Percentiles rank a stretch among this genome's conserved stretches.
phyloP scores from a whole-genome alignment of 2,329 filamentous ascomycete genomes.

The Tolypocladium amazonense region DNA sequence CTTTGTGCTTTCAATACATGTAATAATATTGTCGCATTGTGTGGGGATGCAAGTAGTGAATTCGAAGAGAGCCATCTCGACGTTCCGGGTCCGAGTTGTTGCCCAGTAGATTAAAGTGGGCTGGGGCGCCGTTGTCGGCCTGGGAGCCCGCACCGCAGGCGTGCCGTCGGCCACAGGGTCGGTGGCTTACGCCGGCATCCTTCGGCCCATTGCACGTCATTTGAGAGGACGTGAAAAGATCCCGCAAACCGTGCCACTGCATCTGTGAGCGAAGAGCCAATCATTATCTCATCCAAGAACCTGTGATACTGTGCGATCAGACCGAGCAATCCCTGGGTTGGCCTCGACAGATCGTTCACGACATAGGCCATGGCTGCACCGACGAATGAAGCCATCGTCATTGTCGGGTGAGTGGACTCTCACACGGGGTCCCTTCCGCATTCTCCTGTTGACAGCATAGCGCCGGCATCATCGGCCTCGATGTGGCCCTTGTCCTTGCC shows the following conservation, averaged over 20 bases:
- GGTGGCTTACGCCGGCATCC: background rate
- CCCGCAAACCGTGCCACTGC: too few relatives aligned
- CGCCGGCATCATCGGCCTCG: conserved; percentile 27
- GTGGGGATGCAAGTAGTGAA: too few relatives aligned
- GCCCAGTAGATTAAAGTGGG: background rate
- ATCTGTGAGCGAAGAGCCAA: background rate
- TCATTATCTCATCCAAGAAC: background rate
- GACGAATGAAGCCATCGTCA: conserved; percentile 8
- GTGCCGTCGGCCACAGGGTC: background rate
- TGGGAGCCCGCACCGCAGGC: background rate
- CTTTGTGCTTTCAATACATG: too few relatives aligned
- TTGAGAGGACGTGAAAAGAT: background rate
- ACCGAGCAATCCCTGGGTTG: too few relatives aligned
- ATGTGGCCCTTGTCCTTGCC: conserved; percentile 24
- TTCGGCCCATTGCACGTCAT: background rate
- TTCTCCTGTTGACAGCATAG: conserved; percentile 8
- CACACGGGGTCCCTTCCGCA: background rate
- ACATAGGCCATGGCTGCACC: background rate
- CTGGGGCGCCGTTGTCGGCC: background rate
- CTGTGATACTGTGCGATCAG: background rate
- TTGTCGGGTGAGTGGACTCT: conserved; percentile 10
- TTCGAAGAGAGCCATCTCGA: too few relatives aligned
- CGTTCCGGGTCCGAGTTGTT: background rate
- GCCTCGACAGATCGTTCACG: background rate
- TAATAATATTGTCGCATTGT: background rate